Conservation (phyloP, 768 basidiomycete genomes). For the Pilatotrama ljubarskyi region DNA sequence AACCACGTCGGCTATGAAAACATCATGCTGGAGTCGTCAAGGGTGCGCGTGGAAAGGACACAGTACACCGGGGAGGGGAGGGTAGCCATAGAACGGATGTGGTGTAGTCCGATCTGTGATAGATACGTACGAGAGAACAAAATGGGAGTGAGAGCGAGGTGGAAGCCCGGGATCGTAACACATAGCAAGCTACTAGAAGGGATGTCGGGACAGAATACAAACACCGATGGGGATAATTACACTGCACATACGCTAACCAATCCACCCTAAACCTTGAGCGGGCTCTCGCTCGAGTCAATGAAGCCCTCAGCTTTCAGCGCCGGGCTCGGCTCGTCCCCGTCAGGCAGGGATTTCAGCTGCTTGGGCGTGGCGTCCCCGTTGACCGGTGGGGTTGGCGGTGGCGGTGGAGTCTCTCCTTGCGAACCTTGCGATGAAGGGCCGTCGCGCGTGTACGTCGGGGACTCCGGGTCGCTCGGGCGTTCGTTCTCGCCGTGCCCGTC, state of each 20-base stretch:
- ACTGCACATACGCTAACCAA: constrained; percentile 21
- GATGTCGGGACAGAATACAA: constrained; percentile 18
- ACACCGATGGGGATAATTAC: constrained; percentile 20
- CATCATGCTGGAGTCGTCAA: not conserved
- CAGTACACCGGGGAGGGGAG: not conserved
- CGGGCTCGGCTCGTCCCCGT: constrained; percentile 54
- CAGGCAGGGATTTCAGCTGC: constrained; percentile 52
- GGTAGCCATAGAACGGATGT: constrained; percentile 4
- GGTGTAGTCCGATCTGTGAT: constrained; percentile 10
- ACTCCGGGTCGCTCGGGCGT: constrained; percentile 16
- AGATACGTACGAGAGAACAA: not conserved
- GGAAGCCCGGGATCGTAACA: not conserved
- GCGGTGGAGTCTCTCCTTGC: constrained; percentile 47
- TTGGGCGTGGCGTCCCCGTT: constrained; percentile 51
- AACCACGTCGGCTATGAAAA: constrained; percentile 3
- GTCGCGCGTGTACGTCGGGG: constrained; percentile 9
- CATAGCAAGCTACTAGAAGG: constrained; percentile 4
- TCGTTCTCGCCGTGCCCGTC: constrained; percentile 36
- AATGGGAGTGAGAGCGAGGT: not conserved
- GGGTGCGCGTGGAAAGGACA: not conserved
- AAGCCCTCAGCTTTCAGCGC: constrained; percentile 64
- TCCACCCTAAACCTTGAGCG: constrained; percentile 38
- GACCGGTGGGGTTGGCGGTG: constrained; percentile 43
- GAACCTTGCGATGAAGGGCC: constrained; percentile 22
- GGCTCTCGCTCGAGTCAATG: constrained; percentile 64